Evolutionary conservation across 768 basidiomycete genomes (phyloP).

Genomic region (Leccinum ochraceum): DNA sequence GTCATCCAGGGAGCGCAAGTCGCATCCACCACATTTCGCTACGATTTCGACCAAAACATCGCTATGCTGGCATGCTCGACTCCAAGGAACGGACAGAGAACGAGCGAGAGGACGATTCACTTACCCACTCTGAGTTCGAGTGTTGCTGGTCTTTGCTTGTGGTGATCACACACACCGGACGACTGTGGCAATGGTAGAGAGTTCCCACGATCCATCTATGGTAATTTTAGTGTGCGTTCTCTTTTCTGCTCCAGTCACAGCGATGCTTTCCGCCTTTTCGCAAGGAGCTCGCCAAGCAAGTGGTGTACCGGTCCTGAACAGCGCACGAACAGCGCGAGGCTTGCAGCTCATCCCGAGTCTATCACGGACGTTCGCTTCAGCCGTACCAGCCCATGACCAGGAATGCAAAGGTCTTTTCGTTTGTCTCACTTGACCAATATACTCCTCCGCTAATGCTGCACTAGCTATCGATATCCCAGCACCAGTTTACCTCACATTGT

Average conservation of each 20-base stretch:
- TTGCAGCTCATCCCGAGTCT: constrained; percentile 1
- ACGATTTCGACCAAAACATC: constrained; percentile 23
- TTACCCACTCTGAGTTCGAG: constrained; percentile 40
- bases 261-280: constrained; percentile 24
- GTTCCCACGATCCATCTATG: constrained; percentile 30
- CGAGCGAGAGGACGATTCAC: constrained; percentile 23
- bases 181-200: neutral
- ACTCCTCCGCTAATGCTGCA: constrained; percentile 5
- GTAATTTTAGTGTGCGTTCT: constrained; percentile 10
- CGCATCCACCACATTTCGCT: constrained; percentile 42
- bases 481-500: constrained; percentile 64
- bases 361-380: constrained; percentile 15
- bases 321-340: neutral
- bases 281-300: constrained; percentile 17
- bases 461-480: constrained; percentile 40
- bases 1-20: constrained; percentile 39
- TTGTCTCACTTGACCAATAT: constrained; percentile 5
- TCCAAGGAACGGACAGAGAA: neutral
- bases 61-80: neutral
- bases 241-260: neutral
- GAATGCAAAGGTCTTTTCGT: constrained; percentile 20
- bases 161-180: neutral
- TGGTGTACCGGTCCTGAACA: neutral
- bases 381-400: constrained; percentile 7
- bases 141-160: constrained; percentile 23